phyloP scores from a whole-genome alignment of 345 rosid species.

The Syzygium aqueum region DNA sequence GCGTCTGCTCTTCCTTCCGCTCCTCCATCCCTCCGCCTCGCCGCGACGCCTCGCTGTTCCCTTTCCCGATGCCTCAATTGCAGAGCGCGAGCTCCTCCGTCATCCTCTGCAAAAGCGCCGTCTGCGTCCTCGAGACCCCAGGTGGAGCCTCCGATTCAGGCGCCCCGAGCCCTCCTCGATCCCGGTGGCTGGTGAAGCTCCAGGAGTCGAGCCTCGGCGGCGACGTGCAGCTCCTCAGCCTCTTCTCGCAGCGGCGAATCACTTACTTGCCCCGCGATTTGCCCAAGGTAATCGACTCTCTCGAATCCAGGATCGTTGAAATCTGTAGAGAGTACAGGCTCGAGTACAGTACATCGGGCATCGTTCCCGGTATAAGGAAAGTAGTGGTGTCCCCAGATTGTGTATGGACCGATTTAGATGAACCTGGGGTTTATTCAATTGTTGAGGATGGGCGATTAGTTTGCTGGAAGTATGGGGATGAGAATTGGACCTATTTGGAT shows the following conservation, averaged over 20 bases:
- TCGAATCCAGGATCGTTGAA: constrained; percentile 2
- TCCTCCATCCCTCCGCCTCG: neutral
- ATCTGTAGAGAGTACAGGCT: neutral
- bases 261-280: neutral
- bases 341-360: neutral
- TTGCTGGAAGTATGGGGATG: constrained; percentile 4
- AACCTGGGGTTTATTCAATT: neutral
- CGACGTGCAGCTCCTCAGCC: neutral
- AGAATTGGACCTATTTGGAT: constrained; percentile 4
- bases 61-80: neutral
- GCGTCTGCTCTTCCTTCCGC: constrained; percentile 19
- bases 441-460: neutral
- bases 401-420: neutral
- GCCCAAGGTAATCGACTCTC: constrained; percentile 1
- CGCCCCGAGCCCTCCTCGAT: neutral
- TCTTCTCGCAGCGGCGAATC: neutral
- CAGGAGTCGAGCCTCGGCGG: neutral
- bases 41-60: neutral
- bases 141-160: neutral
- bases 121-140: neutral
- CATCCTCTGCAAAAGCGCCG: neutral
- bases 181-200: neutral
- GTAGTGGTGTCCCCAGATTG: neutral
- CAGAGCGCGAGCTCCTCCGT: neutral
- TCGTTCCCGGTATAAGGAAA: neutral